Evolutionary conservation across 345 rosid species (phyloP), one percentile per base, ranked within the genome.

Genomic region (Raphanus sativus): DNA sequence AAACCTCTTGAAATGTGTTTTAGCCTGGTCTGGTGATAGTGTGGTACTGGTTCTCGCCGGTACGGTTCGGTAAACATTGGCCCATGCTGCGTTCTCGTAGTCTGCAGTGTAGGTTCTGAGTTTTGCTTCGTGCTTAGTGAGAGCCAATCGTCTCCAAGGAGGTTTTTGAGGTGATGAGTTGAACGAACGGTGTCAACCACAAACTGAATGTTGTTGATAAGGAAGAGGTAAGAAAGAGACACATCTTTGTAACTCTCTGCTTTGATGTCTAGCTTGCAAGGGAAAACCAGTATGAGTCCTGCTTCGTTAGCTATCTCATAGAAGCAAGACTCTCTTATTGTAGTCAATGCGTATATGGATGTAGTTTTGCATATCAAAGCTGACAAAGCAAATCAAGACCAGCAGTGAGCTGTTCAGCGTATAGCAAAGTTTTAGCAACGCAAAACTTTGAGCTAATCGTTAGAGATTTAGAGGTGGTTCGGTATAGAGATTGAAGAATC

Each of bases 91-190:
- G 2, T 80, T 77, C 71, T 88, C 92, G 16, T 88, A 89, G 78
- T 84, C 88, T 36, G 73, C 25, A 12, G 85, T 81, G 64, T 87
- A 88, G 24, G 81, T 91, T 80, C 68, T 84, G 28, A 88, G 85
- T 75, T 88, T 94, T 34, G 75, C 73, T 1, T 76, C 81, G 52
- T 90, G 95, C 32, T 60, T 82, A 0, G 40, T 63, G 58, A 88
- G 58, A 88, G 16, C 98, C 98, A 94, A 9, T 87, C 86, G 2
- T 86, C 88, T 16, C 98, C 97, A 0, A 92, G 87, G 59, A 90
- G 80, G 62, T 82, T 28, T 70, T 68, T 83, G 60, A 94, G 83
- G 66, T 76, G 77, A 62, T 75, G 76, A 61, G 84, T 82, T 56
- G 84, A 81, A 2, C 77, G 70, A 30, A 92, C 98, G 8, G 81